Evolutionary conservation across 805 yeast genomes (phyloP), one percentile per base, ranked within the genome.

Genomic region (Saturnispora hagleri): DNA sequence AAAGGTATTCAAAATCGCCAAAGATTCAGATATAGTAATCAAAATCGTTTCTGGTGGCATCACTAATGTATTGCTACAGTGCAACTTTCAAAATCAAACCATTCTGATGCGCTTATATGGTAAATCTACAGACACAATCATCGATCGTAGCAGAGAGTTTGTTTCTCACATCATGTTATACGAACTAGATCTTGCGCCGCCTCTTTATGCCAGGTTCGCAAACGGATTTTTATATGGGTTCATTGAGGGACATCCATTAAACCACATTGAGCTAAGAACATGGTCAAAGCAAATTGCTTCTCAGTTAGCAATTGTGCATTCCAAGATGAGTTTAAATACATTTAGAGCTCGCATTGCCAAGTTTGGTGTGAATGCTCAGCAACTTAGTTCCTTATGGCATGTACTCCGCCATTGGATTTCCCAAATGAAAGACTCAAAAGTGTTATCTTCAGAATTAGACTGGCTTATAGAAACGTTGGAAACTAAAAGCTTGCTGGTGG

Each of bases 191-290:
- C 72, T 85, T 55, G 91, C 91, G 0, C 88, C 93, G 1, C 74
- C 82, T 0, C 74, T 85, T 26, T 78, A 77, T 61, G 84, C 86
- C 4, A 68, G 86, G 48, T 83, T 86, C 58, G 77, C 79, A 34
- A 85, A 85, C 63, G 93, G 93, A 0, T 71, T 85, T 43, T 76
- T 85, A 12, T 85, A 85, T 60, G 89, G 87, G 5, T 85, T 70
- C 59, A 70, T 83, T 9, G 76, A 79, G 1, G 93, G 93, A 9
- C 62, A 82, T 28, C 75, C 90, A 0, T 68, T 83, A 35, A 70
- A 74, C 5, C 76, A 81, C 7, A 66, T 69, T 13, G 87, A 85
- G 58, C 68, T 85, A 52, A 42, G 34, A 13, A 22, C 33, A 2
- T 49, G 47, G 47, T 68, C 76, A 31, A 58, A 72, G 44, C 71